Evolutionary conservation across 768 basidiomycete species (phyloP).

Genomic region (Trametes gibbosa): DNA sequence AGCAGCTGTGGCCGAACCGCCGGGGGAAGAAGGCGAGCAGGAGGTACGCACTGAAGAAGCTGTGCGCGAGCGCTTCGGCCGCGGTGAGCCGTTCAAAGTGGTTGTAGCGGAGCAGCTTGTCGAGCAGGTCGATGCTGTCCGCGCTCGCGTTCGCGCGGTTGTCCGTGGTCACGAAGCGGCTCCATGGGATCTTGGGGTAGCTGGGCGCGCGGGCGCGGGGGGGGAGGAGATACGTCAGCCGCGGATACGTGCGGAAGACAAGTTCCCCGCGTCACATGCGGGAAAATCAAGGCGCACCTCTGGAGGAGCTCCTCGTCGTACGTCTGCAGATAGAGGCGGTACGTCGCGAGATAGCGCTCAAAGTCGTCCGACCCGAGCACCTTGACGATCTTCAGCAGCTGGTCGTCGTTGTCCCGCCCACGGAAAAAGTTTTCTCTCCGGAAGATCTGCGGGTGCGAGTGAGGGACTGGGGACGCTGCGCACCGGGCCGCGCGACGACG

Average conservation of each 20-base stretch:
- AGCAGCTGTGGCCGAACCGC: constrained; percentile 8
- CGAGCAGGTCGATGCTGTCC: constrained; percentile 93
- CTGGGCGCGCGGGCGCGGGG: too few relatives aligned
- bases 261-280: too few relatives aligned
- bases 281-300: too few relatives aligned
- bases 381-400: constrained; percentile 95
- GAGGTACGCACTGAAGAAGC: constrained; percentile 72
- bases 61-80: constrained; percentile 84
- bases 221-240: neutral
- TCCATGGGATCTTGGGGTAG: constrained; percentile 92
- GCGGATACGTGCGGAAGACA: neutral
- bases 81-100: constrained; percentile 96
- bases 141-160: constrained; percentile 92
- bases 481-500: neutral
- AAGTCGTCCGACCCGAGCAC: constrained; percentile 95
- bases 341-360: constrained; percentile 87
- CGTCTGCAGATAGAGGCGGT: constrained; percentile 88
- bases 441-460: constrained; percentile 72
- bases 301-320: constrained; percentile 92
- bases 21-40: neutral
- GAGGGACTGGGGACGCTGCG: neutral
- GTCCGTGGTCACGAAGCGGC: constrained; percentile 87
- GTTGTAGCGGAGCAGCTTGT: constrained; percentile 93
- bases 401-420: constrained; percentile 98
- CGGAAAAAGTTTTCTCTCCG: constrained; percentile 99